phyloP scores from a whole-genome alignment of 106 monocot genomes.

The Triglochin maritima region DNA sequence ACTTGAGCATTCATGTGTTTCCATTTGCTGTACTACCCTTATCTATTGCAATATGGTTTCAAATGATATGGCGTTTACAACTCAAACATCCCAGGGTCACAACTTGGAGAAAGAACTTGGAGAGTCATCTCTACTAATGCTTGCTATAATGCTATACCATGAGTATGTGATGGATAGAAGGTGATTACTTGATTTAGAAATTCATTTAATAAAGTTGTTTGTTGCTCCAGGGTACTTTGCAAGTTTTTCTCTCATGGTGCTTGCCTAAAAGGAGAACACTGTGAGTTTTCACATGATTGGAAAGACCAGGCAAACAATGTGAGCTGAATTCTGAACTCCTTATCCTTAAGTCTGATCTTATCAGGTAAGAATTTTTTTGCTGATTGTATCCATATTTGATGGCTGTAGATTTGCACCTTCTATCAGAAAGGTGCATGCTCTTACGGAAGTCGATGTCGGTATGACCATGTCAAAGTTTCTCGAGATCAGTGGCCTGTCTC shows the following conservation, averaged over 20 bases:
- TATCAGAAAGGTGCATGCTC: constrained; percentile 95
- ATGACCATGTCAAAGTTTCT: constrained; percentile 81
- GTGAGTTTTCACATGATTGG: constrained; percentile 98
- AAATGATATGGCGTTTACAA: too few species aligned
- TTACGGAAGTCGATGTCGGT: constrained; percentile 85
- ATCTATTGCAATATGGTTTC: too few species aligned
- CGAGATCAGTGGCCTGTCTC: constrained; percentile 21
- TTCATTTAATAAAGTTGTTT: neutral
- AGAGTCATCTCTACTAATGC: too few species aligned
- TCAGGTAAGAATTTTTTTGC: neutral
- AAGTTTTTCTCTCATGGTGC: constrained; percentile 90
- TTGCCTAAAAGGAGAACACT: constrained; percentile 85
- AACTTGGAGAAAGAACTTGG: too few species aligned
- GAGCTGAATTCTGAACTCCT: neutral
- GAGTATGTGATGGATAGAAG: too few species aligned
- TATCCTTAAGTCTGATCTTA: neutral
- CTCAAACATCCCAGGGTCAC: too few species aligned
- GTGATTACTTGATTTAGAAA: too few species aligned
- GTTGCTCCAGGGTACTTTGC: constrained; percentile 52
- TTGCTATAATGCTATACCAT: too few species aligned
- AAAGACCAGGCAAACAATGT: constrained; percentile 83
- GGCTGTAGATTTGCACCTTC: constrained; percentile 73
- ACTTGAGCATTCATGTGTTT: too few species aligned
- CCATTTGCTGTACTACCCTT: too few species aligned
- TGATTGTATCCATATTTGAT: constrained; percentile 1